Percentiles rank a stretch among this genome's conserved stretches.
These are phyloP conservation scores for Cnidoscolus chayamansa DNA, from an alignment of 441 rosid genomes.

Conservation along the genomic window DNA sequence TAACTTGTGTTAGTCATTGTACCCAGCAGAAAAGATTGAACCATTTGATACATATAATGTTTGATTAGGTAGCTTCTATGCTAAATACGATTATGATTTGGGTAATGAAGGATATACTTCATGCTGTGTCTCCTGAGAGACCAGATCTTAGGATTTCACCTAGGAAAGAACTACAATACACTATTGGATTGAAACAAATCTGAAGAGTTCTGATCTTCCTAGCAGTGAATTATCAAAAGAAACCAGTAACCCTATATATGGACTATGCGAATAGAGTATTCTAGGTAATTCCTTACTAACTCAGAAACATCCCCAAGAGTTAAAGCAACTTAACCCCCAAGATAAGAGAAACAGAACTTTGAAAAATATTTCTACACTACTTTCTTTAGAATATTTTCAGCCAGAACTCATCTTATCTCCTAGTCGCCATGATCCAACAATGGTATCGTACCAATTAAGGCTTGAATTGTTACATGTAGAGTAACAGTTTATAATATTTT, in stretches of 20 bases:
- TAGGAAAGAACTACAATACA: background rate
- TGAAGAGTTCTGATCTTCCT: background rate
- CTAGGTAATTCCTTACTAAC: no score
- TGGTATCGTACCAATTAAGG: background rate
- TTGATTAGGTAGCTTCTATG: background rate
- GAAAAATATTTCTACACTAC: background rate
- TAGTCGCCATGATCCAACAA: background rate
- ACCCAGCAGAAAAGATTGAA: background rate
- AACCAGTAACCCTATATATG: no score
- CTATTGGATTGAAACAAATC: background rate
- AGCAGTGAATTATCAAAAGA: no score
- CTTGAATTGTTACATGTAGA: background rate
- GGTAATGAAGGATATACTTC: background rate
- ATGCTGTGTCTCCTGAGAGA: background rate
- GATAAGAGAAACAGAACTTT: background rate
- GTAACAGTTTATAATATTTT: no score
- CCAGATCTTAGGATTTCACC: background rate
- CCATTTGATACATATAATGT: background rate
- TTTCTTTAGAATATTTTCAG: background rate
- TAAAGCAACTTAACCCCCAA: background rate
- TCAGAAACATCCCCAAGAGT: background rate
- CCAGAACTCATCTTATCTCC: background rate
- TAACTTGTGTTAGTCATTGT: conserved; percentile 3
- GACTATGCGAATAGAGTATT: no score
- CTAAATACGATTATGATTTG: no score